These are phyloP conservation scores for Naganishia vishniacii DNA, from an alignment of 768 basidiomycete species.

Conservation along the genomic window DNA sequence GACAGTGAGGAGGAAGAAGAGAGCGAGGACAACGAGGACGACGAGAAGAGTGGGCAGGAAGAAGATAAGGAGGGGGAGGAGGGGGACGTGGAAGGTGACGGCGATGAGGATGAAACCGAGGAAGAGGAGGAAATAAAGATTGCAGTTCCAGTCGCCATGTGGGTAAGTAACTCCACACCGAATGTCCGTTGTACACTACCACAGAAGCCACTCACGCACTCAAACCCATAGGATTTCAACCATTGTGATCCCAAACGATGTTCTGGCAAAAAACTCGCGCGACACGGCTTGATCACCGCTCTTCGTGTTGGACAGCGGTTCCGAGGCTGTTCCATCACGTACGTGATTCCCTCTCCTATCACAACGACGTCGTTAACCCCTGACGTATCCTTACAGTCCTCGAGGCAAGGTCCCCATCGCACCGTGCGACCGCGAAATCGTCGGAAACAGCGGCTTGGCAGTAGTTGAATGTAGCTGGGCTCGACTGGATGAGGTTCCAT, in stretches of 20 bases:
- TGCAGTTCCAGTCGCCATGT: slow-evolving; percentile 82
- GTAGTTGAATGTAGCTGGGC: slow-evolving; percentile 99
- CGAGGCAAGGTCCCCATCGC: slow-evolving; percentile 72
- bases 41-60: slow-evolving; percentile 16
- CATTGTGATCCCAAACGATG: slow-evolving; percentile 90
- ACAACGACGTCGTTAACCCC: not conserved
- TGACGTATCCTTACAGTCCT: slow-evolving; percentile 56
- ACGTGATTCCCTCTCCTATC: slow-evolving; percentile 46
- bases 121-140: slow-evolving; percentile 47
- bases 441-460: slow-evolving; percentile 69
- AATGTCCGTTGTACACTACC: not conserved
- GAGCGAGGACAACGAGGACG: slow-evolving; percentile 15
- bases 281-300: slow-evolving; percentile 76
- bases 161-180: slow-evolving; percentile 59
- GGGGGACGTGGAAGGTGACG: slow-evolving; percentile 48
- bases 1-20: slow-evolving; percentile 23
- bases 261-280: slow-evolving; percentile 81
- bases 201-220: too few species aligned
- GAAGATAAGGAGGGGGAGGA: slow-evolving; percentile 13
- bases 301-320: slow-evolving; percentile 80
- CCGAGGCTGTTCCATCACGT: slow-evolving; percentile 91
- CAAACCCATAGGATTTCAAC: slow-evolving; percentile 71
- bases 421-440: slow-evolving; percentile 75
- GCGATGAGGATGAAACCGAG: slow-evolving; percentile 42
- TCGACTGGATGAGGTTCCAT: slow-evolving; percentile 86